Base-by-base conservation (phyloP, 306 rosid genomes). In the Mucuna pruriens region DNA sequence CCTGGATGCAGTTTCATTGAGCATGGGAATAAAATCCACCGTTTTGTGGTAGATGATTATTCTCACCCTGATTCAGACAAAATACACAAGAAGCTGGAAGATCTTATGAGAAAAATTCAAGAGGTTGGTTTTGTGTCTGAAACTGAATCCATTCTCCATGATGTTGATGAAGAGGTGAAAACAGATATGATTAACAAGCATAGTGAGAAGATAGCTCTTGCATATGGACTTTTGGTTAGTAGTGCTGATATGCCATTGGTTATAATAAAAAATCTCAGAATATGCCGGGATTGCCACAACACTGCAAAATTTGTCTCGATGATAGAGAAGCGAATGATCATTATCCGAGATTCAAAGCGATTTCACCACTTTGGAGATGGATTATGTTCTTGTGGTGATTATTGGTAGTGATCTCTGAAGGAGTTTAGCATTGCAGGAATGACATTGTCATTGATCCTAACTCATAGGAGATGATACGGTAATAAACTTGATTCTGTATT, bases 161-260 rank as follows among this genome's bases (percentile, higher is more conserved):
- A 91, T 82, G 94, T 91, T 78, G 90, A 82, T 45, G 91, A 89
- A 68, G 91, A 84, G 16, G 89, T 89, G 83, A 91, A 90, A 86
- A 84, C 67, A 78, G 87, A 86, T 78, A 88, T 90, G 97, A 62
- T 94, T 70, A 86, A 81, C 78, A 86, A 89, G 81, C 97, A 94
- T 49, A 90, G 94, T 82, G 94, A 91, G 84, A 94, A 94, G 89
- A 84, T 91, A 83, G 97, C 98, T 48, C 87, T 91, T 71, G 97
- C 97, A 26, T 94, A 87, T 64, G 98, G 92, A 71, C 90, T 94
- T 84, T 78, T 88, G 89, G 92, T 89, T 75, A 71, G 80, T 42
- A 60, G 51, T 25, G 57, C 75, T 71, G 83, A 85, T 60, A 58
- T 46, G 80, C 94, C 92, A 0, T 20, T 88, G 15, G 81, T 90